Conservation (phyloP, 495 filamentous ascomycete genomes). For the Opeltia flavorubescens region DNA sequence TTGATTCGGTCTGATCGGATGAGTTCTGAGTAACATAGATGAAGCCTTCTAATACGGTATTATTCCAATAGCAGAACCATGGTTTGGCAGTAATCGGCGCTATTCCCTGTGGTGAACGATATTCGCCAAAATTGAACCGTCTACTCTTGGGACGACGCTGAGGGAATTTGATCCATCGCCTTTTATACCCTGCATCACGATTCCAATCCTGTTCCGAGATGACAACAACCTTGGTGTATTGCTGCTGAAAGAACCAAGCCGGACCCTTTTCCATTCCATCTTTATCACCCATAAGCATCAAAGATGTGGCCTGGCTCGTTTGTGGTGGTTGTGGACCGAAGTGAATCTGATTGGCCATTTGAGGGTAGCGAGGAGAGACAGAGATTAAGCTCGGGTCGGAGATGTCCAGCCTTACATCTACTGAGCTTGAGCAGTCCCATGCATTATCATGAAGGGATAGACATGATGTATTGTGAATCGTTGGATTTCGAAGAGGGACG, state of each 20-base stretch:
- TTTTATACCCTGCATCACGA: background rate
- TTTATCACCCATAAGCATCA: slow-evolving; percentile 53
- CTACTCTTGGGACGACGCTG: background rate
- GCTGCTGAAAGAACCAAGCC: slow-evolving; percentile 55
- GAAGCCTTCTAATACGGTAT: slow-evolving; percentile 66
- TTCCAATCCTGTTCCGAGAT: slow-evolving; percentile 40
- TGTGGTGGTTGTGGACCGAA: slow-evolving; percentile 67
- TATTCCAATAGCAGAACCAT: slow-evolving; percentile 85
- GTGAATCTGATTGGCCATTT: slow-evolving; percentile 25
- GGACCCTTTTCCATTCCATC: slow-evolving; percentile 49
- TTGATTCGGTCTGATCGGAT: slow-evolving; percentile 1
- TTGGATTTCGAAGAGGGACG: slow-evolving; percentile 41
- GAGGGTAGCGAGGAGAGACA: slow-evolving; percentile 6
- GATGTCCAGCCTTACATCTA: slow-evolving; percentile 28
- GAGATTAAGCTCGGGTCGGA: background rate
- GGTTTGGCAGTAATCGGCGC: slow-evolving; percentile 50
- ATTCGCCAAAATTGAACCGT: background rate
- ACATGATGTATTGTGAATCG: slow-evolving; percentile 50
- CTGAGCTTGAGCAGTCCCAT: slow-evolving; percentile 49
- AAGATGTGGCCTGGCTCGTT: slow-evolving; percentile 29
- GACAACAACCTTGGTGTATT: slow-evolving; percentile 75
- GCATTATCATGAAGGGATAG: slow-evolving; percentile 44
- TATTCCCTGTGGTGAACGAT: slow-evolving; percentile 6
- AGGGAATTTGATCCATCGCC: background rate
- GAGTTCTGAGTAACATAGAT: slow-evolving; percentile 41